Conservation (phyloP, 2,329 filamentous ascomycete genomes). For the Geoglossum cookeanum region DNA sequence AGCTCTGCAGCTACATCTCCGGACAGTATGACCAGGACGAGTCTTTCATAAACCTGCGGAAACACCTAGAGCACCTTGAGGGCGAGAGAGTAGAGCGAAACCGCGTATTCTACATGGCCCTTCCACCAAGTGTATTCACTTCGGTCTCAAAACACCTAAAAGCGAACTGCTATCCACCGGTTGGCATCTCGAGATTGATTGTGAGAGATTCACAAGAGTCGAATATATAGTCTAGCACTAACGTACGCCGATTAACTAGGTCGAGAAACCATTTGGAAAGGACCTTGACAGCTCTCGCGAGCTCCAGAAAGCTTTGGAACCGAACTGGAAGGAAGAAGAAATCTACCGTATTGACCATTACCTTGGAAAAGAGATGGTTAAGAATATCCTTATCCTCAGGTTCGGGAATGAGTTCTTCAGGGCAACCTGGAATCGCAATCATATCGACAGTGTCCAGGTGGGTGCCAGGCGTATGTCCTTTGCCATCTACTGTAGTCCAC, state of each 20-base stretch:
- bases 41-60: constrained; percentile 68
- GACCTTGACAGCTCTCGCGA: constrained; percentile 86
- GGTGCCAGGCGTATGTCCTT: constrained; percentile 4
- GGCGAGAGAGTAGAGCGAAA: constrained; percentile 65
- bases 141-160: constrained; percentile 95
- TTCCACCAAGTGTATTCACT: constrained; percentile 94
- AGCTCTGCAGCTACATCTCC: constrained; percentile 81
- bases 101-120: constrained; percentile 97
- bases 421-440: constrained; percentile 96
- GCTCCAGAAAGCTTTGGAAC: constrained; percentile 83
- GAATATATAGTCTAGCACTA: background rate
- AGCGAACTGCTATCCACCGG: constrained; percentile 86
- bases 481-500: background rate
- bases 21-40: constrained; percentile 97
- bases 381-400: constrained; percentile 94
- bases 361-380: constrained; percentile 99
- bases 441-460: constrained; percentile 94
- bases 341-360: constrained; percentile 99
- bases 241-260: constrained; percentile 30
- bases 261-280: constrained; percentile 99
- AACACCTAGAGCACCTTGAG: constrained; percentile 74
- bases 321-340: constrained; percentile 97
- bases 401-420: constrained; percentile 99
- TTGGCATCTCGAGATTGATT: constrained; percentile 83
- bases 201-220: constrained; percentile 31